Evolutionary conservation across 768 basidiomycete genomes (phyloP), one percentile per base, ranked within the genome.

Genomic region (Podaxis sp.): DNA sequence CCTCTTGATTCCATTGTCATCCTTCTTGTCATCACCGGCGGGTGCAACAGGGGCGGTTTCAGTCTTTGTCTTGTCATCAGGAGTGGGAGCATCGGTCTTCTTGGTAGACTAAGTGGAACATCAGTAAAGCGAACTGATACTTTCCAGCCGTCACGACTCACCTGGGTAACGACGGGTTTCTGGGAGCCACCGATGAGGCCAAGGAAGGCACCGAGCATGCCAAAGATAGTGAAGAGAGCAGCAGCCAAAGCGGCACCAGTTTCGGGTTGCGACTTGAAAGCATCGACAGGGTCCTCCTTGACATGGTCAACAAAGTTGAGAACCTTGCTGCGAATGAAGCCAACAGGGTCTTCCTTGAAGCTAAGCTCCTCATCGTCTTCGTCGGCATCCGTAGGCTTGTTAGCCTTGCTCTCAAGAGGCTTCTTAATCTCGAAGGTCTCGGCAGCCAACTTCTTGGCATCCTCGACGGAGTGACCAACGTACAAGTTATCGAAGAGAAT

Each of bases 351-450:
- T 37, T 84, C 80, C 71, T 82, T 77, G 78, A 91, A 91, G 28
- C 71, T 65, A 23, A 76, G 74, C 10, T 79, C 72, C 1, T 78
- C 77, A 0, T 83, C 84, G 18, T 80, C 77, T 0, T 82, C 83
- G 5, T 74, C 70, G 53, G 79, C 77, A 3, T 73, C 79, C 1
- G 79, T 79, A 25, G 81, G 78, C 74, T 89, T 87, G 50, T 80
- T 80, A 42, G 73, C 73, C 4, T 80, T 85, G 67, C 82, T 79
- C 75, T 98, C 96, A 50, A 94, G 78, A 7, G 85, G 75, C 72
- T 91, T 89, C 87, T 98, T 98, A 75, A 96, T 72, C 66, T 86
- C 85, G 76, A 91, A 99, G n/a, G 94, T 92, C 76, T 95, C 93
- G 14, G 79, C 76, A 59, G 94, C 93, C 66, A 99, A 75, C 10